phyloP scores from a whole-genome alignment of 306 rosid genomes.

The Senna tora region DNA sequence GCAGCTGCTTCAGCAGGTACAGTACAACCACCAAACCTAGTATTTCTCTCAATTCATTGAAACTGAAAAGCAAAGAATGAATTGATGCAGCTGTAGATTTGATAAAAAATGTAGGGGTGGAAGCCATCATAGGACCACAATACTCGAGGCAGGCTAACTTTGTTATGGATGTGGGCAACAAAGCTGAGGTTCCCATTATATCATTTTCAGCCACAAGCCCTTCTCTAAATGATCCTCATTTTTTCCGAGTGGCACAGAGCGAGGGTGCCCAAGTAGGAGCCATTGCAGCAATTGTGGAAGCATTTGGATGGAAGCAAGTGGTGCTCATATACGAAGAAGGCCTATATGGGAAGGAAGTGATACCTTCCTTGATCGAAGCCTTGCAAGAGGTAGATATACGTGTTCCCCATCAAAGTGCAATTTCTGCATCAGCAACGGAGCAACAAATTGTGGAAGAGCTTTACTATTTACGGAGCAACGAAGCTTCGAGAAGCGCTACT shows the following conservation, averaged over 20 bases:
- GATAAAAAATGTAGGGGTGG: constrained; percentile 37
- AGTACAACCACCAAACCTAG: neutral
- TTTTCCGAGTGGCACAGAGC: constrained; percentile 32
- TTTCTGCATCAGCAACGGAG: constrained; percentile 30
- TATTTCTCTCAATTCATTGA: no score
- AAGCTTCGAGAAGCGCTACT: constrained; percentile 9
- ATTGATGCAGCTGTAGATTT: constrained; percentile 41
- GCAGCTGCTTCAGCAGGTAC: constrained; percentile 39
- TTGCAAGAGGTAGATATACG: constrained; percentile 27
- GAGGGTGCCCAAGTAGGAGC: constrained; percentile 44
- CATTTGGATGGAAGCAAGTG: constrained; percentile 44
- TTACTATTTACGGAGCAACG: constrained; percentile 34
- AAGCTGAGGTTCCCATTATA: constrained; percentile 46
- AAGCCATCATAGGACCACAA: constrained; percentile 51
- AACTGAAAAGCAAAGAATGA: no score
- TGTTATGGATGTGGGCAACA: constrained; percentile 37
- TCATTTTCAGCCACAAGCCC: constrained; percentile 47
- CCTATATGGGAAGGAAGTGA: constrained; percentile 32
- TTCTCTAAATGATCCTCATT: constrained; percentile 33
- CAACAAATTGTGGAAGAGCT: constrained; percentile 38
- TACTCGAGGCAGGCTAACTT: constrained; percentile 33
- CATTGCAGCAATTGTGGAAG: constrained; percentile 33
- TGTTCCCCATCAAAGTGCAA: constrained; percentile 35
- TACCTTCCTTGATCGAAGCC: constrained; percentile 32
- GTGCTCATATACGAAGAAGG: constrained; percentile 42